A percentile compares a stretch with the other conserved stretches of the same genome.
Conservation (phyloP, 1,284 basidiomycete species). For the Boletellus deceptivus region DNA sequence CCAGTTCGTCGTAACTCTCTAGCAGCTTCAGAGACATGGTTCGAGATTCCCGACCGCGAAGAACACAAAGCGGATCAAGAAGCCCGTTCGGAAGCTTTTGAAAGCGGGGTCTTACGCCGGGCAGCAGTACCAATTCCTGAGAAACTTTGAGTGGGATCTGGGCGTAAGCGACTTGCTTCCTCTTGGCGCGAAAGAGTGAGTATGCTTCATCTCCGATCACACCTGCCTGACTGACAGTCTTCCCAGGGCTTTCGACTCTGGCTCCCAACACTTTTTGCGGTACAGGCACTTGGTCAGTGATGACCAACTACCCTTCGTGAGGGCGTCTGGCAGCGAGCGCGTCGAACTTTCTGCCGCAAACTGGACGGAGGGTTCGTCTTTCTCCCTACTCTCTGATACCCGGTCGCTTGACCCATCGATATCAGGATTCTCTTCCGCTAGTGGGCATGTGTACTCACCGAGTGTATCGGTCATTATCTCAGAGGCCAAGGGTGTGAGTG, state of each 20-base stretch:
- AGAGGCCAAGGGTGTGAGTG: constrained; percentile 52
- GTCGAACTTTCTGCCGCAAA: constrained; percentile 68
- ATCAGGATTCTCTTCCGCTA: constrained; percentile 55
- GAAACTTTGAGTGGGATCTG: constrained; percentile 60
- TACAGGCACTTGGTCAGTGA: constrained; percentile 50
- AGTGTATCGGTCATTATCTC: constrained; percentile 52
- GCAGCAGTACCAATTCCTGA: constrained; percentile 58
- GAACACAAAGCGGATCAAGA: constrained; percentile 45
- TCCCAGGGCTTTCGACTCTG: constrained; percentile 50
- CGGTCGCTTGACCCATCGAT: not conserved
- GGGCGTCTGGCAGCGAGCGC: constrained; percentile 58
- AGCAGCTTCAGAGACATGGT: constrained; percentile 82
- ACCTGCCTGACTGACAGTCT: not conserved
- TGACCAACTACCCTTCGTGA: constrained; percentile 58
- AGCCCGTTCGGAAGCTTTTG: constrained; percentile 53
- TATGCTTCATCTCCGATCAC: not conserved
- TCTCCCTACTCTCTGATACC: not conserved
- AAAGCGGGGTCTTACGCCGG: constrained; percentile 45
- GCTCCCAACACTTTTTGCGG: constrained; percentile 46
- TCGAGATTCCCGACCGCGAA: constrained; percentile 72
- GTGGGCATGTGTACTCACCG: constrained; percentile 40
- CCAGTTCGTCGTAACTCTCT: constrained; percentile 6
- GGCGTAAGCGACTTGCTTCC: constrained; percentile 60
- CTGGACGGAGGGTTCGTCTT: constrained; percentile 60
- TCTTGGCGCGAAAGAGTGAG: constrained; percentile 72